Conservation (phyloP, 192 early-diverging fungal species). For the Rhizophagus clarus region DNA sequence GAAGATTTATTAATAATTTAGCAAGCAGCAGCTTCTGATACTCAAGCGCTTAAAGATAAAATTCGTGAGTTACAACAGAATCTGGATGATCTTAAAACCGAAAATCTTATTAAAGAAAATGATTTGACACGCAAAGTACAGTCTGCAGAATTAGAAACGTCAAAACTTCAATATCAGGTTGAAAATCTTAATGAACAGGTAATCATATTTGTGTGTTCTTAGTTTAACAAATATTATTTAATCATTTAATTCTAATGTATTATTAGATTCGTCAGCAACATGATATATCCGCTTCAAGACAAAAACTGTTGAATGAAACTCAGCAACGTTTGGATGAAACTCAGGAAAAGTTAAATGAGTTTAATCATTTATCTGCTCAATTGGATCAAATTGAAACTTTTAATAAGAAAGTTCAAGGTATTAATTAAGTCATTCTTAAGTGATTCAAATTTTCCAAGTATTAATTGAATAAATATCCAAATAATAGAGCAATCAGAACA, state of each 20-base stretch:
- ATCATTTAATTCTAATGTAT: background rate
- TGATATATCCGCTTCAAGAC: constrained; percentile 5
- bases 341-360: background rate
- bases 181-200: constrained; percentile 15
- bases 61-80: background rate
- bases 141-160: background rate
- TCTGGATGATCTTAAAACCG: background rate
- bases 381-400: background rate
- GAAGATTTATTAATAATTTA: background rate
- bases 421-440: background rate
- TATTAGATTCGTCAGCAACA: constrained; percentile 8
- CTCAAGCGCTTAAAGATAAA: background rate
- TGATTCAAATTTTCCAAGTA: background rate
- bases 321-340: constrained; percentile 1
- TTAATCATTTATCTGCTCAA: background rate
- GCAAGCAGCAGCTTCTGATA: background rate
- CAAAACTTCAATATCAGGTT: background rate
- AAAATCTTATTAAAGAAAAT: background rate
- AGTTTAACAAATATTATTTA: background rate
- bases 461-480: background rate
- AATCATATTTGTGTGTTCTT: background rate
- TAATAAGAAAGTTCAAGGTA: constrained; percentile 14
- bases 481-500: background rate
- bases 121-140: background rate
- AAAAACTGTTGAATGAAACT: background rate